These are phyloP conservation scores for Austroboletus eburneus DNA, from an alignment of 768 basidiomycete genomes.

Conservation along the genomic window DNA sequence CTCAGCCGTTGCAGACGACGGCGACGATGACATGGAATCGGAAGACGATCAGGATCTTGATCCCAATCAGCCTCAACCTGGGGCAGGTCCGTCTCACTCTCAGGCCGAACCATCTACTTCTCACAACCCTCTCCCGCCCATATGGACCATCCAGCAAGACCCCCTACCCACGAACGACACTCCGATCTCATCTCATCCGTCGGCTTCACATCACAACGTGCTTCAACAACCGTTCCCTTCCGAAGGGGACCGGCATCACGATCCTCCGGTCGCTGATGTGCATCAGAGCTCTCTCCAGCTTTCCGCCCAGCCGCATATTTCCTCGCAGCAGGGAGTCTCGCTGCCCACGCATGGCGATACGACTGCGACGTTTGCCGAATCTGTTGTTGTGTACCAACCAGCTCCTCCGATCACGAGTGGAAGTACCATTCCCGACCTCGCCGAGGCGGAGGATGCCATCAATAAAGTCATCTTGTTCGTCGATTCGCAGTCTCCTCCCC, in stretches of 20 bases:
- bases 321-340: conserved; percentile 28
- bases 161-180: conserved; percentile 24
- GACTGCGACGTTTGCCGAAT: conserved; percentile 22
- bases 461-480: conserved; percentile 52
- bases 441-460: conserved; percentile 51
- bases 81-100: conserved; percentile 30
- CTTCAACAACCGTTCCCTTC: conserved; percentile 30
- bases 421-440: conserved; percentile 35
- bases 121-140: conserved; percentile 30
- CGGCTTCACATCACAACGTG: conserved; percentile 26
- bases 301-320: conserved; percentile 28
- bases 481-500: conserved; percentile 35
- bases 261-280: conserved; percentile 23
- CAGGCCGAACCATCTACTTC: conserved; percentile 21
- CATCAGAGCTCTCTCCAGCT: conserved; percentile 28
- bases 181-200: conserved; percentile 31
- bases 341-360: conserved; percentile 24
- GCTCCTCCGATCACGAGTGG: conserved; percentile 31
- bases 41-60: conserved; percentile 32
- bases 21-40: conserved; percentile 35
- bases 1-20: conserved; percentile 29
- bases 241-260: conserved; percentile 25
- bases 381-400: conserved; percentile 32
- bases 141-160: conserved; percentile 33
- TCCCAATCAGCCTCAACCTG: conserved; percentile 21